Evolutionary conservation across 2,329 filamentous ascomycete genomes (phyloP).

Genomic region (Cladosporium cucumerinum): DNA sequence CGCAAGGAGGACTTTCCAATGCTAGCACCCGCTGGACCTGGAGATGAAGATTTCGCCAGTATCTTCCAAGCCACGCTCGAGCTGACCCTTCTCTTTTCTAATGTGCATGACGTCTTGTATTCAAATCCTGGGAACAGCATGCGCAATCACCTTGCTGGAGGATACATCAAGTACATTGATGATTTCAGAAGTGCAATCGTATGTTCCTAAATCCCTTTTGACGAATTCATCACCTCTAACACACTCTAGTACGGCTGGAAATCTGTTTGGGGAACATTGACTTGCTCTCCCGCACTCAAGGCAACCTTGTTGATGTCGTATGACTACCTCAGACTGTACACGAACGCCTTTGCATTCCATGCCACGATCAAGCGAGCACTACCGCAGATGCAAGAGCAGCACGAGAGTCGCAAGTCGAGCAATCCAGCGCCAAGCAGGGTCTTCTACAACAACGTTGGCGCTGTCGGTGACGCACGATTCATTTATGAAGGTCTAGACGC

Average conservation of each 20-base stretch:
- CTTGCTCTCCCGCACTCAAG: constrained; percentile 64
- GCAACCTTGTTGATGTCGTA: constrained; percentile 67
- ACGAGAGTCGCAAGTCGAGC: constrained; percentile 21
- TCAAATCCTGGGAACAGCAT: constrained; percentile 67
- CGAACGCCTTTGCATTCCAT: constrained; percentile 73
- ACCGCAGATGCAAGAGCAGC: constrained; percentile 32
- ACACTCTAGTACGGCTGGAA: constrained; percentile 59
- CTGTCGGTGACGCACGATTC: constrained; percentile 48
- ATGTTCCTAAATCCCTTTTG: neutral
- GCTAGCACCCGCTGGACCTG: constrained; percentile 55
- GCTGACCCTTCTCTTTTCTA: constrained; percentile 68
- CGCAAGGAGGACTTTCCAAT: constrained; percentile 66
- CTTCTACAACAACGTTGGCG: constrained; percentile 50
- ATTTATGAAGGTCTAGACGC: constrained; percentile 51
- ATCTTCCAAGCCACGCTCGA: constrained; percentile 70
- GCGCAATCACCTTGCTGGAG: constrained; percentile 66
- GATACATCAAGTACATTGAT: constrained; percentile 73
- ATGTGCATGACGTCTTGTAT: constrained; percentile 71
- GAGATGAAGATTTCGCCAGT: constrained; percentile 64
- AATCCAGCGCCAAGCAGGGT: constrained; percentile 26
- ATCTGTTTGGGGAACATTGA: constrained; percentile 63
- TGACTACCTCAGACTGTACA: constrained; percentile 69
- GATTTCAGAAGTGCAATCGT: constrained; percentile 65
- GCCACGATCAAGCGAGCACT: constrained; percentile 56
- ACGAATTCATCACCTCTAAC: neutral